Evolutionary conservation across 2,329 filamentous ascomycete genomes (phyloP).

Genomic region (Aspergillus aculeatinus): DNA sequence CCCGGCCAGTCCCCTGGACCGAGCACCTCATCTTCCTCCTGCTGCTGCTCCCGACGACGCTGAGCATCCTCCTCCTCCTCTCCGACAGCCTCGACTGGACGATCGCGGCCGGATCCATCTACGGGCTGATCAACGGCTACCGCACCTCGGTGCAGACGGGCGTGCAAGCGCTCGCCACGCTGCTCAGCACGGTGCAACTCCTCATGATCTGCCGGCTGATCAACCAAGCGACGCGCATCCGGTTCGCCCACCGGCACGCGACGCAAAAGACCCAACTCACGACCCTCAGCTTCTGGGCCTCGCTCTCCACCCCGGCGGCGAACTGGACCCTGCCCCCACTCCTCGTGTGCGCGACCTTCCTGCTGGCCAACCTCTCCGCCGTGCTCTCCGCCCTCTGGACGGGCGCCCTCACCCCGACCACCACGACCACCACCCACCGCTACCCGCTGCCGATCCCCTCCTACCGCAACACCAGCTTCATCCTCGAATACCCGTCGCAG

Average conservation of each 20-base stretch:
- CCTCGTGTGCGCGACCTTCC: neutral
- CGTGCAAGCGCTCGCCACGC: neutral
- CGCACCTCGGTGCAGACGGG: neutral
- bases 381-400: constrained; percentile 3
- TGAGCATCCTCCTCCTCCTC: constrained; percentile 1
- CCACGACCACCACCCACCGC: neutral
- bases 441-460: neutral
- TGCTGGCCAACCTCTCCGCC: neutral
- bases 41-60: neutral
- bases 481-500: neutral
- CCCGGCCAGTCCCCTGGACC: neutral
- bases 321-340: neutral
- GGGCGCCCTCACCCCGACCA: neutral
- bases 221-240: constrained; percentile 1
- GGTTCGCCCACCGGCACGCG: neutral
- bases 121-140: constrained; percentile 1
- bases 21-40: constrained; percentile 1
- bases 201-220: neutral
- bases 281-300: neutral
- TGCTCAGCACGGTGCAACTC: neutral
- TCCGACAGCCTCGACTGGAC: neutral
- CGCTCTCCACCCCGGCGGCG: neutral
- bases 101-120: neutral
- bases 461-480: neutral
- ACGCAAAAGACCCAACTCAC: neutral